These are phyloP conservation scores for Vachellia pachyceras DNA, from an alignment of 306 rosid genomes.

Conservation along the genomic window DNA sequence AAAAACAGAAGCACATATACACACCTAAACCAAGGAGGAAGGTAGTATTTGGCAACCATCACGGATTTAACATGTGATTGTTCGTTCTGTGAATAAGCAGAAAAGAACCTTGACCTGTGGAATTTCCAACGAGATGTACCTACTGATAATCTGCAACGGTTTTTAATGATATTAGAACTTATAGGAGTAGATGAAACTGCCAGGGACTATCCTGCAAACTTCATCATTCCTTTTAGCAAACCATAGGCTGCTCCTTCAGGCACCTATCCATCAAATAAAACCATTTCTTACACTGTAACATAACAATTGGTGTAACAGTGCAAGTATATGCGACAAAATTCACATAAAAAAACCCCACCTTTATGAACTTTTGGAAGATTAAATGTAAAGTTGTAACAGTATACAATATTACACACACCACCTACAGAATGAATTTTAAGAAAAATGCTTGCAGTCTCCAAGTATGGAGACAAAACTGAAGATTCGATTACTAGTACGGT, in stretches of 20 bases:
- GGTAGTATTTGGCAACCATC: conserved; percentile 72
- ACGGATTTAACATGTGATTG: conserved; percentile 37
- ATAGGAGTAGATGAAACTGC: conserved; percentile 56
- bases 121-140: conserved; percentile 40
- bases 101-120: conserved; percentile 38
- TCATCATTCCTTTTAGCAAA: conserved; percentile 63
- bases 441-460: conserved; percentile 5
- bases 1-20: not conserved
- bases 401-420: not conserved
- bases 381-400: not conserved
- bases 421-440: not conserved
- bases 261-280: conserved; percentile 48
- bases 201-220: conserved; percentile 65
- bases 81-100: conserved; percentile 37
- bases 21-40: conserved; percentile 93
- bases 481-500: not conserved
- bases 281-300: conserved; percentile 15
- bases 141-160: conserved; percentile 49
- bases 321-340: not conserved
- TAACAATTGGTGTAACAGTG: not conserved
- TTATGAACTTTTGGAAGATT: conserved; percentile 1
- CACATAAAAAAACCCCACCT: not conserved
- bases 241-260: conserved; percentile 46
- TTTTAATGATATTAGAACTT: conserved; percentile 46
- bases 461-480: not conserved